Conservation (phyloP, 129 eudicot species). For the Ambrosia artemisiifolia region DNA sequence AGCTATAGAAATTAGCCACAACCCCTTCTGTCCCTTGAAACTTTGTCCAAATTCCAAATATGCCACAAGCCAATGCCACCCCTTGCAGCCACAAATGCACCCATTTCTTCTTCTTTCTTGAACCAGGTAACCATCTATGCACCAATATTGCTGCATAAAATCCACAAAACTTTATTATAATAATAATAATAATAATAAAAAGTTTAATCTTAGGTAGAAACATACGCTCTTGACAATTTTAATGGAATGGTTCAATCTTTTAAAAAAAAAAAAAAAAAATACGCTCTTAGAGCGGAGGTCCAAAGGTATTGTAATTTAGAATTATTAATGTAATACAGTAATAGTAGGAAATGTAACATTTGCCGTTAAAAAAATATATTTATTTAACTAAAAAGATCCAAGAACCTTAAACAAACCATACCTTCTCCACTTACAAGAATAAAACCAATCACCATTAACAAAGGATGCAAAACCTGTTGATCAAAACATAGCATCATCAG, state of each 20-base stretch:
- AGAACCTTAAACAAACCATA: background rate
- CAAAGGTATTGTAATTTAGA: too few relatives aligned
- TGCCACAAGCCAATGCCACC: slow-evolving; percentile 77
- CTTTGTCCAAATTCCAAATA: slow-evolving; percentile 93
- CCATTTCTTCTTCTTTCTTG: slow-evolving; percentile 73
- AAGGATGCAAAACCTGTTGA: slow-evolving; percentile 76
- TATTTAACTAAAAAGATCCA: too few relatives aligned
- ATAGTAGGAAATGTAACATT: too few relatives aligned
- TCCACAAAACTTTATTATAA: too few relatives aligned
- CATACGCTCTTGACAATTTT: too few relatives aligned
- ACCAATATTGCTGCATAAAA: slow-evolving; percentile 63
- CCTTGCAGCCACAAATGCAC: slow-evolving; percentile 91
- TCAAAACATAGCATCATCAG: background rate
- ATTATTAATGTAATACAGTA: too few relatives aligned
- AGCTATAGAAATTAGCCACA: slow-evolving; percentile 79
- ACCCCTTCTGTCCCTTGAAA: slow-evolving; percentile 72
- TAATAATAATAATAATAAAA: too few relatives aligned
- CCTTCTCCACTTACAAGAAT: slow-evolving; percentile 92
- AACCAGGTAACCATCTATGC: slow-evolving; percentile 90
- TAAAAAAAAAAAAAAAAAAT: too few relatives aligned
- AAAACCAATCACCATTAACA: slow-evolving; percentile 95
- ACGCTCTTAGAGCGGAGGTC: too few relatives aligned
- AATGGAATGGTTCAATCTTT: too few relatives aligned
- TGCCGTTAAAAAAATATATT: too few relatives aligned
- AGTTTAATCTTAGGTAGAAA: too few relatives aligned